Base-by-base conservation (phyloP, 495 filamentous ascomycete genomes). In the Penicillium argentinense region DNA sequence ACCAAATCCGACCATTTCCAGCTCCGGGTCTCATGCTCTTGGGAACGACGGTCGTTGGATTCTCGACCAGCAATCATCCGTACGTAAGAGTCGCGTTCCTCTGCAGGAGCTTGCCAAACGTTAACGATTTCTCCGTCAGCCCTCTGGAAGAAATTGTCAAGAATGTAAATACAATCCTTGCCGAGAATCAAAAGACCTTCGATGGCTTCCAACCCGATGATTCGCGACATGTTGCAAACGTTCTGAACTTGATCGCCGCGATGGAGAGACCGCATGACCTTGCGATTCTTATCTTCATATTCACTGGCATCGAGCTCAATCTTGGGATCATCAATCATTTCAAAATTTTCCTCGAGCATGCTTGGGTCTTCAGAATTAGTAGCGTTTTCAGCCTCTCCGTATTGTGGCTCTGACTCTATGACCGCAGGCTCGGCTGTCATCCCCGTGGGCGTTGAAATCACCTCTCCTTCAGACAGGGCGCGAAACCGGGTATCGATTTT, bases 1-100 rank as follows among this genome's bases (percentile, higher is more conserved):
- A 96, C 85, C 40, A 97, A 78, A 59, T 97, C 93, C 17, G 83
- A 82, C 89, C 91, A 97, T 48, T 84, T 87, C 95, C 93, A 98
- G 64, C 85, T 87, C 52, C 92, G 76, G 6, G 88, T 87, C 53
- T 89, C 87, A 56, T 91, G 86, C 38, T 93, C 88, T 18, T 73
- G 71, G 9, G 69, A 72, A 50, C 76, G 82, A 33, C 64, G 60
- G 25, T 88, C 84, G 39, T 72, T 71, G 7, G 82, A 72, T 58
- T 91, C 87, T 27, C 84, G 69, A 1, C 89, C 93, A 1, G 90
- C 80, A 53, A 97, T 93, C 72, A 97, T 91, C 51, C 91, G 88
- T 19, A 96, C 83, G 57, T 97, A 98, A 2, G 91, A 88, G 60
- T 98, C 93, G 29, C 93, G 84, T 64, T 98, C 93, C 49, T 97